Percentiles rank a stretch among this genome's conserved stretches.
These are phyloP conservation scores for Cymbopogon citratus DNA, from an alignment of 176 grass and related monocot genomes.

Conservation along the genomic window DNA sequence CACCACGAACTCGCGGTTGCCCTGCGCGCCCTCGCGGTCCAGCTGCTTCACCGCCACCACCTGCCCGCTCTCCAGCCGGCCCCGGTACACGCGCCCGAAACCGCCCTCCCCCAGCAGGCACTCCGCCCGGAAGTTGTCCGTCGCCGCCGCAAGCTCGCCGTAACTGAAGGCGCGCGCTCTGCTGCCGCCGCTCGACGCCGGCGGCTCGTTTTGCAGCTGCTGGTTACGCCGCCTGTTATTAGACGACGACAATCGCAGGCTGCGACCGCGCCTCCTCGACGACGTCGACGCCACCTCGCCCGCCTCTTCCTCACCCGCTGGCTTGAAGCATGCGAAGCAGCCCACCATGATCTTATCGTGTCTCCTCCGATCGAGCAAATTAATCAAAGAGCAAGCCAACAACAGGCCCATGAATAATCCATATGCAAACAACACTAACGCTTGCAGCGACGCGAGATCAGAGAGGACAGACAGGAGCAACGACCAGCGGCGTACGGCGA, in stretches of 20 bases:
- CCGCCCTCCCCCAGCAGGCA: constrained; percentile 39
- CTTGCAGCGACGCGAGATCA: no score
- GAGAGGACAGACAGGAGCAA: no score
- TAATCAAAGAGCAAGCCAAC: neutral
- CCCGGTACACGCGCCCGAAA: constrained; percentile 34
- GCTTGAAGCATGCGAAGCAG: constrained; percentile 30
- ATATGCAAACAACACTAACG: no score
- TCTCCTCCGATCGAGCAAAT: neutral
- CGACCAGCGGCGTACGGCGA: neutral
- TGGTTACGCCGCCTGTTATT: neutral
- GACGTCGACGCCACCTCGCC: no score
- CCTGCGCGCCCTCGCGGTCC: constrained; percentile 26
- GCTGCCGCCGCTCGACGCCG: neutral
- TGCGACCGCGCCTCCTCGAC: constrained; percentile 8
- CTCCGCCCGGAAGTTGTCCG: constrained; percentile 20
- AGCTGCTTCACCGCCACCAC: constrained; percentile 35
- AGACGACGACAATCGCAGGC: neutral
- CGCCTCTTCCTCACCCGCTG: no score
- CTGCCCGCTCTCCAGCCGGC: constrained; percentile 5
- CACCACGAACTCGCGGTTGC: constrained; percentile 33
- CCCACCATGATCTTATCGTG: no score
- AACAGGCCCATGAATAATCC: no score
- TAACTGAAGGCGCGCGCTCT: constrained; percentile 23
- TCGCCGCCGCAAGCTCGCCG: constrained; percentile 21
- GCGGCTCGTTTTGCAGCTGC: no score